Evolutionary conservation across 805 yeast species (phyloP), one percentile per base, ranked within the genome.

Genomic region (Barnettozyma siamensis): DNA sequence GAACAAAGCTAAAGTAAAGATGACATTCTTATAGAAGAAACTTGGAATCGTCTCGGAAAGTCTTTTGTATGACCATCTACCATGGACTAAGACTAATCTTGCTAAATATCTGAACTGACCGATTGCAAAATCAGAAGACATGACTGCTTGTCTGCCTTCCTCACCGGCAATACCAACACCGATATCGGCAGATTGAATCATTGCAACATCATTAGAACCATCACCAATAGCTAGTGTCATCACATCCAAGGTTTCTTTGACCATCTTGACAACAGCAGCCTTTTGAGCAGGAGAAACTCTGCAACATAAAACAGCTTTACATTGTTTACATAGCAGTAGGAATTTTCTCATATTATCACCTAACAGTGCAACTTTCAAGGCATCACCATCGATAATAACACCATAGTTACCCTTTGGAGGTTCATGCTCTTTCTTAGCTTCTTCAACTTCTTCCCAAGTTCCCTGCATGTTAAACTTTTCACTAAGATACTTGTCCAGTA

Each of bases 161-260:
- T 85, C 93, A 64, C 95, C 95, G 3, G 89, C 89, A 57, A 85
- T 85, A 65, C 95, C 95, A 42, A 85, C 84, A 55, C 95, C 95
- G 35, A 85, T 82, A 63, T 85, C 81, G 1, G 94, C 93, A 23
- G 88, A 80, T 61, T 85, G 95, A 50, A 85, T 85, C 95, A 85
- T 85, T 11, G 94, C 89, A 47, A 85, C 95, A 65, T 85, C 95
- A 58, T 85, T 85, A 17, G 93, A 80, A 41, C 95, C 95, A 63
- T 85, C 95, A 51, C 95, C 95, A 58, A 85, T 83, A 7, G 93
- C 91, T 43, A 85, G 64, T 1, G 94, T 85, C 89, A 85, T 85
- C 23, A 85, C 95, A 48, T 78, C 79, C 35, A 85, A 66, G 15
- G 78, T 72, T 23, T 79, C 76, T 57, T 82, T 84, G n/a, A 85